Evolutionary conservation across 2,329 filamentous ascomycete genomes (phyloP), one percentile per base, ranked within the genome.

Genomic region (Colletotrichum australisinense): DNA sequence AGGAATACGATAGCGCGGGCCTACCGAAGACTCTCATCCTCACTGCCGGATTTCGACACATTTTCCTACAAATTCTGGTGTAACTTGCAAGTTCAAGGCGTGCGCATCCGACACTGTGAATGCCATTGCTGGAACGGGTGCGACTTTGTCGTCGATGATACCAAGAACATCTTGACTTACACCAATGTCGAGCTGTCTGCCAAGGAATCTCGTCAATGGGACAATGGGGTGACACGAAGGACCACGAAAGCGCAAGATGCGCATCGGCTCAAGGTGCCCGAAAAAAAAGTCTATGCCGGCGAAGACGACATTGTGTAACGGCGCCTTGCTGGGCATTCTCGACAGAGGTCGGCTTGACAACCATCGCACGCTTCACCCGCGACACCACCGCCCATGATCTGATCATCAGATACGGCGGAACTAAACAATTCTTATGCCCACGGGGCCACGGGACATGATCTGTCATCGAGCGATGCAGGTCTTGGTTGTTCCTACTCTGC

Each of bases 341-440:
- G 26, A 28, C 26, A 30, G 49, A 71, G 71, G 67, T 16, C 26
- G 60, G 62, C 22, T 24, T 32, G n/a, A 16, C 62, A 16, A 53
- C 66, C 35, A 49, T 55, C 22, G 38, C n/a, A 11, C 24, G 16
- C 30, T 63, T 8, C 28, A 30, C n/a, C 38, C n/a, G 19, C 42
- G 19, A 49, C 53, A 28, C 8, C 26, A 22, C 52, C 26, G 4
- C 24, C 11, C 4, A 14, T 56, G 22, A 38, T 30, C 16, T 32
- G 30, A 65, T 62, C 52, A 52, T 65, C 60, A 38, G 26, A 28
- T 49, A 71, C 24, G 24, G 22, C 49, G 59, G 60, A 66, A 28
- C 30, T 46, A 8, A 62, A 16, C 30, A 32, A 59, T 30, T 30
- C n/a, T 28, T 14, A 35, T 24, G 11, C 2, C 19, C 49, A 38